Evolutionary conservation across 2,329 filamentous ascomycete species (phyloP), one percentile per base, ranked within the genome.

Genomic region (Zymoseptoria passerinii): DNA sequence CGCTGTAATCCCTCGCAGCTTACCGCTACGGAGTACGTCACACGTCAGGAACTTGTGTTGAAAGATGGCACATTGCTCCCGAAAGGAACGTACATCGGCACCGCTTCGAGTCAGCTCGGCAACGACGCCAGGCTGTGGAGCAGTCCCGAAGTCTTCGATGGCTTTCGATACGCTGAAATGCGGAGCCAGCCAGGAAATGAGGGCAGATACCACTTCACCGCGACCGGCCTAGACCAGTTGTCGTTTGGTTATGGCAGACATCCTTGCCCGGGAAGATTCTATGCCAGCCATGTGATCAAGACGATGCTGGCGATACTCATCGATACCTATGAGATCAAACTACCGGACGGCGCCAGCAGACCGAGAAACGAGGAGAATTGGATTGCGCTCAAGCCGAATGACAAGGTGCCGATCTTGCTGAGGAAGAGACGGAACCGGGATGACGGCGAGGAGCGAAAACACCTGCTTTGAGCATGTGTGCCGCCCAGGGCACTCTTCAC

Each of bases 241-340:
- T 35, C 52, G 27, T 54, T 54, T 54, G 52, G 52, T 4, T 54
- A 54, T 44, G 52, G 52, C 10, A 35, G 52, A 44, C 52, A 54
- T 48, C 52, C 52, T 8, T 54, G 52, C 20, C 52, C 52, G n/a
- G 52, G 52, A 19, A 54, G 52, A 23, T 54, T 18, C 28, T 54
- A 54, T 54, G 52, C 52, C n/a, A 19, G 16, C 16, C 28, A 54
- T 23, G 52, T 54, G 16, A 28, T 54, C 10, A 54, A 54, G 28
- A 54, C 35, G 9, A 54, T 54, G 52, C 28, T 54, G 28, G 52
- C 52, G 28, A 54, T 5, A 13, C 28, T 54, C n/a, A 44, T 49
- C 20, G 48, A 49, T 18, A 49, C 48, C 3, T 49, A 49, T 49
- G 48, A 49, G n/a, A 49, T 49, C 9, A 49, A 49, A 49, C 48